Base-by-base conservation (phyloP, 805 yeast species). In the Kodamaea neixiangensis region DNA sequence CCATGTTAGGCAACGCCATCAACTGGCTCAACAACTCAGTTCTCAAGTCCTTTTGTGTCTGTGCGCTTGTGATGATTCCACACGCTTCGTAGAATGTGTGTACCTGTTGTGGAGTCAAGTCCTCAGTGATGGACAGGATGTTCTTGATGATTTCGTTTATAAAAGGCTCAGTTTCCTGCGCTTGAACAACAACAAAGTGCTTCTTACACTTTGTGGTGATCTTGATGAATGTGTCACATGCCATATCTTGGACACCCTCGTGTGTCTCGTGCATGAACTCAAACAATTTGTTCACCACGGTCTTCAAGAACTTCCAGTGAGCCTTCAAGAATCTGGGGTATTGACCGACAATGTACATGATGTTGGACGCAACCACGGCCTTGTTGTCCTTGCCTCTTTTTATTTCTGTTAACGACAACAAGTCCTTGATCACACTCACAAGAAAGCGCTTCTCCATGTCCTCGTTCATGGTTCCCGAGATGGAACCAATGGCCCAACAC, bases 261-360 rank as follows among this genome's bases (percentile, higher is more conserved):
- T 94, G 99, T n/a, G 97, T 91, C 78, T 94, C 99, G 75, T 94
- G 98, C 99, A 94, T 94, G 65, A 94, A 94, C 69, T 94, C 99
- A 69, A 94, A 94, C 62, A 94, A 79, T 70, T 94, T 94, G 72
- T 89, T 86, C 54, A 94, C 93, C 41, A 94, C 99, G 0, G 98
- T 94, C 69, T 92, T 93, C 67, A 94, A 75, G 62, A 94, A 94
- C 68, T 89, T 91, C 99, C 99, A 94, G 68, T 94, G 99, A 7
- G 98, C 98, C 62, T 92, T 92, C 66, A 94, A 78, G 65, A 94
- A 94, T 67, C 99, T 79, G 48, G 99, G 99, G 67, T 94, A 94
- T 73, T 94, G 99, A 44, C 99, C 99, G 54, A 94, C 99, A 72
- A 94, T 94, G 75, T 94, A 94, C 99, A 94, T 94, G 65, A 94